Conservation (phyloP, 352 stramenopile genomes). For the Globisporangium cederbergense region DNA sequence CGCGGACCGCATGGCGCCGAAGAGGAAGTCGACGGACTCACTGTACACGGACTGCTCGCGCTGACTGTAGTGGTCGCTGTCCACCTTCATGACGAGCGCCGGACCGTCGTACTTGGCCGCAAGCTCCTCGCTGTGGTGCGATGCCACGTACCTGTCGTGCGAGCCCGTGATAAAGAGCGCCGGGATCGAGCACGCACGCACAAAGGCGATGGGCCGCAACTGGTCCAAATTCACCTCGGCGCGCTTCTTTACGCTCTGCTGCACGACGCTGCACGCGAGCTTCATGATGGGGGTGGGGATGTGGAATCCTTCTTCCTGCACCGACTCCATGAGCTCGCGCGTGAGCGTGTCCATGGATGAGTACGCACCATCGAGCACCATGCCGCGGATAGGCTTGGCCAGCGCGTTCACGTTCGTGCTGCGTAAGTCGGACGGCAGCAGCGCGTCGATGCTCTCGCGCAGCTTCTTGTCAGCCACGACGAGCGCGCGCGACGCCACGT, state of each 20-base stretch:
- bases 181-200: conserved; percentile 60
- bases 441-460: conserved; percentile 44
- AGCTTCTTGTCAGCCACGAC: conserved; percentile 42
- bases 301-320: conserved; percentile 72
- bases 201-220: conserved; percentile 70
- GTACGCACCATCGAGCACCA: conserved; percentile 77
- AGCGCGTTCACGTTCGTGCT: conserved; percentile 32
- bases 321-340: conserved; percentile 51
- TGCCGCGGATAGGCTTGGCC: conserved; percentile 60
- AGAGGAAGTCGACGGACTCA: conserved; percentile 66
- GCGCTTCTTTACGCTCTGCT: conserved; percentile 76
- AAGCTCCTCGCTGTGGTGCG: conserved; percentile 67
- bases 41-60: conserved; percentile 44
- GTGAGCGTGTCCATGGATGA: conserved; percentile 65
- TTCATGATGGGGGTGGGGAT: conserved; percentile 72
- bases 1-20: conserved; percentile 33
- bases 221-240: conserved; percentile 67
- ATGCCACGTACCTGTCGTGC: conserved; percentile 63
- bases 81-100: conserved; percentile 43
- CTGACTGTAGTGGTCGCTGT: conserved; percentile 63
- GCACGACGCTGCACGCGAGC: conserved; percentile 55
- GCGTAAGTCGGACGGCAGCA: conserved; percentile 56
- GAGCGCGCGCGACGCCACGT: conserved; percentile 60
- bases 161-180: conserved; percentile 66
- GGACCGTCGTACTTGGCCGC: conserved; percentile 56